Evolutionary conservation across 768 basidiomycete species (phyloP), one percentile per base, ranked within the genome.

Genomic region (Rhizopogon roseolus): DNA sequence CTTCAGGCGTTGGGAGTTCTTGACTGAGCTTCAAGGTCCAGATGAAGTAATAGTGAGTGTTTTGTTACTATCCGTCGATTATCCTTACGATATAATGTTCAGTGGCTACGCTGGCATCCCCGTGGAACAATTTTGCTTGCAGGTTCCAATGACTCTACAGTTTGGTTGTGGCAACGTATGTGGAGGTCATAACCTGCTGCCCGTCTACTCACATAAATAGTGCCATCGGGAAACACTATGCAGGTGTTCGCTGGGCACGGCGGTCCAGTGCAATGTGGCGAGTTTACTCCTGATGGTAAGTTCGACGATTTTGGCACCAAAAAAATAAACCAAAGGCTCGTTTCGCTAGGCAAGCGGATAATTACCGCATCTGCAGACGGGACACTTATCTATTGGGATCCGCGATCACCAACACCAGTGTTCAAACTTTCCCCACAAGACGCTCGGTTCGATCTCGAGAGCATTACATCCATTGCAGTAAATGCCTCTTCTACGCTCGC

Each of bases 71-170:
- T 16, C 37, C 32, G 45, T 16, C 45, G 5, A 54, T 32, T 39
- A 43, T 32, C 41, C 9, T 41, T 40, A n/a, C 10, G 29, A 32
- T 48, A 58, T 54, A 44, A 34, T 53, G 5, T 55, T 17, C 54
- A 98, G 95, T 98, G 92, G 80, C 64, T 98, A 48, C 78, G 84
- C 73, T 99, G 96, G 96, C 97, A 99, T 76, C 97, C 97, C 0
- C 95, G 86, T 66, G 97, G 95, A 5, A 71, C 76, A 38, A 87
- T 96, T 2, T 79, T 99, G 0, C 78, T 98, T 5, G 93, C 90
- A 1, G 97, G 97, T 40, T 88, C 91, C 7, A 92, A 96, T 60
- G 96, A 98, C 69, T 81, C 87, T 6, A 96, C 90, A 0, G 84
- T 93, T 25, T 99, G 97, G 97, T 74, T 99, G 59, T 99, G 94